Percentiles rank a stretch among this genome's conserved stretches.
These are phyloP conservation scores for Populus hybrid DNA, from an alignment of 441 rosid species.

Conservation along the genomic window DNA sequence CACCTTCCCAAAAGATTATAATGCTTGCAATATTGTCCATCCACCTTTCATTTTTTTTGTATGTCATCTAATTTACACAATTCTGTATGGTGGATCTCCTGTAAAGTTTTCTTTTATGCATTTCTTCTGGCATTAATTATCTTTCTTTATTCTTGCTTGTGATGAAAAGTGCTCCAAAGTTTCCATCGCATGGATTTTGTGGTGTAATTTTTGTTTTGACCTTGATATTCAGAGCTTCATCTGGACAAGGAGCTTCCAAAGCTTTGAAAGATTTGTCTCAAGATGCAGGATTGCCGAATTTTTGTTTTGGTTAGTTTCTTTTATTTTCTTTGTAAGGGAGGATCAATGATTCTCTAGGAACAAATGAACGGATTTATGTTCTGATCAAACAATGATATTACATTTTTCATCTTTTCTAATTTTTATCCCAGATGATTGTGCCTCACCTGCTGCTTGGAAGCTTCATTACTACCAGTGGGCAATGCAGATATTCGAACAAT, in stretches of 20 bases:
- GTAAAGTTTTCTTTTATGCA: neutral
- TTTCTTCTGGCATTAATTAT: neutral
- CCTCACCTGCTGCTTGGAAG: conserved; percentile 73
- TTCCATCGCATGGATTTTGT: neutral
- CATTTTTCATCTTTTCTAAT: conserved; percentile 4
- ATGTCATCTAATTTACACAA: neutral
- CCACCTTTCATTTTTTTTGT: neutral
- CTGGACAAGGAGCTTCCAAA: conserved; percentile 74
- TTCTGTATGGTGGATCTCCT: neutral
- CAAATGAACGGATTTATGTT: conserved; percentile 7
- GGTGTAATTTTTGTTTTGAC: conserved; percentile 20
- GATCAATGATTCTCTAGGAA: conserved; percentile 9
- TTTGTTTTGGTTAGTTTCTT: conserved; percentile 53
- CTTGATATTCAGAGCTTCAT: conserved; percentile 70
- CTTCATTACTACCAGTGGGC: conserved; percentile 98
- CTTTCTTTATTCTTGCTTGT: neutral
- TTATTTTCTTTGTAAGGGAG: neutral
- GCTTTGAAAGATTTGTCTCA: conserved; percentile 76
- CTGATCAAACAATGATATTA: conserved; percentile 3
- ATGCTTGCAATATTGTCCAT: neutral
- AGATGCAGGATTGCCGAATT: conserved; percentile 64
- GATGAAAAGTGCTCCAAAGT: neutral
- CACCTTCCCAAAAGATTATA: neutral
- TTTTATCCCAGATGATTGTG: conserved; percentile 44
- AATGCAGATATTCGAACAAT: conserved; percentile 96